A percentile compares a stretch with the other conserved stretches of the same genome.
phyloP scores from a whole-genome alignment of 208 protist genomes.

The Wallacemonas sp. region DNA sequence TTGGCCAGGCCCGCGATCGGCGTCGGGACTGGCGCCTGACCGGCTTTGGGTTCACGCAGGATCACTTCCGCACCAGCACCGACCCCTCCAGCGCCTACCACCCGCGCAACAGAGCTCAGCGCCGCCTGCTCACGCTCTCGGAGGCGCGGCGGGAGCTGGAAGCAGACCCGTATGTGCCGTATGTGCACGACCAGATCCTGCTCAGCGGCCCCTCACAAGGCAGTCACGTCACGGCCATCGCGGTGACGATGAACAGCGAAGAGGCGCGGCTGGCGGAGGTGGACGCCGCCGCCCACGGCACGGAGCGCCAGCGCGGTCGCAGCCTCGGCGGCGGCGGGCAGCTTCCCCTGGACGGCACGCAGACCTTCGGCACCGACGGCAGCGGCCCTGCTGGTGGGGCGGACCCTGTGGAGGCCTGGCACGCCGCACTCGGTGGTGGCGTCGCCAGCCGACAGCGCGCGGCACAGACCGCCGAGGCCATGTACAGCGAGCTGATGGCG shows the following conservation, averaged over 20 bases:
- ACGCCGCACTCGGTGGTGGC: slow-evolving; percentile 32
- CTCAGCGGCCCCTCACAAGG: slow-evolving; percentile 30
- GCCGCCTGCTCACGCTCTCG: slow-evolving; percentile 9
- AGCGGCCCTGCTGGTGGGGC: neutral
- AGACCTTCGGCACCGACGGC: neutral
- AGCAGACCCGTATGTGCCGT: slow-evolving; percentile 34
- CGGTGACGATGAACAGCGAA: slow-evolving; percentile 45
- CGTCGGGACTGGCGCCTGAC: slow-evolving; percentile 37
- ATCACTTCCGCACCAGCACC: slow-evolving; percentile 27
- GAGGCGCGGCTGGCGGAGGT: slow-evolving; percentile 34
- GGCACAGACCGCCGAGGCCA: slow-evolving; percentile 33
- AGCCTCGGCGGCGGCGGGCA: neutral
- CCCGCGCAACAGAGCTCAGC: slow-evolving; percentile 9
- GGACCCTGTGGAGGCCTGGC: slow-evolving; percentile 17
- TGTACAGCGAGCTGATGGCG: slow-evolving; percentile 39
- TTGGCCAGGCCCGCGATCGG: slow-evolving; percentile 22
- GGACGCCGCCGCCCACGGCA: slow-evolving; percentile 14
- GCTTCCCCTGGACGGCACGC: neutral
- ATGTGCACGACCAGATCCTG: slow-evolving; percentile 56
- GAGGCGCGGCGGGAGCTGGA: slow-evolving; percentile 13
- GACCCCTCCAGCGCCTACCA: slow-evolving; percentile 5
- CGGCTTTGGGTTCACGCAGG: slow-evolving; percentile 25
- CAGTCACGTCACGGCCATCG: slow-evolving; percentile 25
- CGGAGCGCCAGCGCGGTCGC: too few species aligned
- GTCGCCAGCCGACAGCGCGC: slow-evolving; percentile 42